Percentiles rank a stretch among this genome's conserved stretches.
These are phyloP conservation scores for Ganoderma meredithae DNA, from an alignment of 1,284 basidiomycete genomes.

Conservation along the genomic window DNA sequence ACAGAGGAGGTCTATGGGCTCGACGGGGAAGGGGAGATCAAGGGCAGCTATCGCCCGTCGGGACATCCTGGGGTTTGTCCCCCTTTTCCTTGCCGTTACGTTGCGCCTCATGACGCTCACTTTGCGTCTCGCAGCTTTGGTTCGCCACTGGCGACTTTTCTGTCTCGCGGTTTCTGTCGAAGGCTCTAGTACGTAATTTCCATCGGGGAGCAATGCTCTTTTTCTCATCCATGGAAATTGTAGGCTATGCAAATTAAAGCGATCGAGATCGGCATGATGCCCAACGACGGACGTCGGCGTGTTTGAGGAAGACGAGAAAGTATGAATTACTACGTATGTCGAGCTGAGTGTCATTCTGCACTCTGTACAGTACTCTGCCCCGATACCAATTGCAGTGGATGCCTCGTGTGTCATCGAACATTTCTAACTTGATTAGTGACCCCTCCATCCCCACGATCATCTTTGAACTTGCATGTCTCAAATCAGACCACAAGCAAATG, in stretches of 20 bases:
- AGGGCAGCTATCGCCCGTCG: conserved; percentile 44
- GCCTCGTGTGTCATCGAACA: background rate
- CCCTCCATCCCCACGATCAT: background rate
- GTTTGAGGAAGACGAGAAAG: background rate
- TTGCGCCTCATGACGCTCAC: background rate
- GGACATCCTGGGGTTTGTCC: conserved; percentile 43
- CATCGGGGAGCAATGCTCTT: background rate
- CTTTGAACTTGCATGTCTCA: background rate
- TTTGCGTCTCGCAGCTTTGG: conserved; percentile 41
- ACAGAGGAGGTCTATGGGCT: conserved; percentile 61
- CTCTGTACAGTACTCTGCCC: background rate
- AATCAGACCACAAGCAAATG: background rate
- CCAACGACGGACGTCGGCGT: background rate
- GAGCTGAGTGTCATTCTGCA: background rate
- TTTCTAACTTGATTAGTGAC: background rate
- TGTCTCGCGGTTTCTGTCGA: conserved; percentile 43
- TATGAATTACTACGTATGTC: background rate
- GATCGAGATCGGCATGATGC: conserved; percentile 18
- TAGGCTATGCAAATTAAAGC: conserved; percentile 31
- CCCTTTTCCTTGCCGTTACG: background rate
- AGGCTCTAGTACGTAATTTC: conserved; percentile 40
- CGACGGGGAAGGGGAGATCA: conserved; percentile 64
- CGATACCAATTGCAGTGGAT: background rate
- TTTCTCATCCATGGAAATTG: background rate
- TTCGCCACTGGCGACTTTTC: conserved; percentile 46